Conservation (phyloP, 345 rosid genomes). For the Brassica nigra region DNA sequence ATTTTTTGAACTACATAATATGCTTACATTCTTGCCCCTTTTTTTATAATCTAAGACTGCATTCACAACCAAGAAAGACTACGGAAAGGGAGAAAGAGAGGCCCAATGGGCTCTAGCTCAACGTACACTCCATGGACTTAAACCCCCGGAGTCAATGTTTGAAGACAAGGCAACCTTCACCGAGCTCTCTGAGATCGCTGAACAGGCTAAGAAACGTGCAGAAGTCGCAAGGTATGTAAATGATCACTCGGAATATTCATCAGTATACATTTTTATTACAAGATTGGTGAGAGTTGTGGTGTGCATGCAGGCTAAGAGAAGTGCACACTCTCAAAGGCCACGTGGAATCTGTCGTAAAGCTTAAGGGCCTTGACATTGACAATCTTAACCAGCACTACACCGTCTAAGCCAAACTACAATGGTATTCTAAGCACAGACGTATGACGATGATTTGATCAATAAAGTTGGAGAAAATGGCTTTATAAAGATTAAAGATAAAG, state of each 20-base stretch:
- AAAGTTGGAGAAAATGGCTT: slow-evolving; percentile 30
- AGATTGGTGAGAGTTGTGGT: slow-evolving; percentile 22
- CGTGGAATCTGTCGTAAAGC: slow-evolving; percentile 71
- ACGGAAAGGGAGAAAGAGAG: slow-evolving; percentile 78
- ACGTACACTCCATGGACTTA: slow-evolving; percentile 76
- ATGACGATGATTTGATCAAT: slow-evolving; percentile 13
- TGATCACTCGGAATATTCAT: background rate
- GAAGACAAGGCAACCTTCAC: slow-evolving; percentile 59
- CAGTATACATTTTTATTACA: background rate
- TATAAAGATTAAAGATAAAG: slow-evolving; percentile 9
- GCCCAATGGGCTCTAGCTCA: slow-evolving; percentile 91
- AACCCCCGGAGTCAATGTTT: slow-evolving; percentile 56
- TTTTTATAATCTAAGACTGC: slow-evolving; percentile 50
- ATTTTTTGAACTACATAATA: background rate
- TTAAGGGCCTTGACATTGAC: slow-evolving; percentile 72
- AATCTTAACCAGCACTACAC: slow-evolving; percentile 77
- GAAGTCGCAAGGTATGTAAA: slow-evolving; percentile 75
- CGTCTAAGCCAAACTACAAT: slow-evolving; percentile 35
- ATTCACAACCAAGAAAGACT: slow-evolving; percentile 83
- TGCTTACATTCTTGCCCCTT: background rate
- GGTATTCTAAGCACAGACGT: slow-evolving; percentile 1
- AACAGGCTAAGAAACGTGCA: slow-evolving; percentile 90
- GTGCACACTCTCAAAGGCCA: slow-evolving; percentile 75
- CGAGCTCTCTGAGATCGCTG: slow-evolving; percentile 83
- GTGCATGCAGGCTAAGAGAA: slow-evolving; percentile 59